phyloP scores from a whole-genome alignment of 2,329 filamentous ascomycete genomes.

The Tolypocladium amazonense region DNA sequence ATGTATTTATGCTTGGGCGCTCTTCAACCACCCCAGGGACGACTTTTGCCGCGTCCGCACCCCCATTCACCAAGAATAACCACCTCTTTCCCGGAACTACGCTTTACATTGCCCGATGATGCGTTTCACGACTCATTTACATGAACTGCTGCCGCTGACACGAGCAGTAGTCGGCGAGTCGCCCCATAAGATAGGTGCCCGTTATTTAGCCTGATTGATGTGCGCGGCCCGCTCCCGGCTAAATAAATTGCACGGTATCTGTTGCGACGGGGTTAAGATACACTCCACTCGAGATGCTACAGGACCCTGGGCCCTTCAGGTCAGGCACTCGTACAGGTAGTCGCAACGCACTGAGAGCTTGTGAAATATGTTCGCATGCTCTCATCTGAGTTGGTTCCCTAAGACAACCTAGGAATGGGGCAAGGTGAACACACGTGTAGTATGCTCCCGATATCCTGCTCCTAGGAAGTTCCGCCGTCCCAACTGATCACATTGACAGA shows the following conservation, averaged over 20 bases:
- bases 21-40: neutral
- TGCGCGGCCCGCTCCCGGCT: neutral
- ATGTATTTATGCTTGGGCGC: neutral
- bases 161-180: neutral
- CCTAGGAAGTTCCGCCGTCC: no score
- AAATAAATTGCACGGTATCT: no score
- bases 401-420: no score
- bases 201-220: neutral
- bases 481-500: no score
- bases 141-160: neutral
- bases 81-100: neutral
- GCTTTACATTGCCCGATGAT: neutral
- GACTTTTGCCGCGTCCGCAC: neutral
- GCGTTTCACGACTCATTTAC: neutral
- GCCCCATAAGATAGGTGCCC: neutral
- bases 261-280: neutral
- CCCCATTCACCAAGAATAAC: neutral
- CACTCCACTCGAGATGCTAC: neutral
- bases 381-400: no score
- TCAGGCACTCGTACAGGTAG: no score
- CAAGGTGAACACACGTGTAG: no score
- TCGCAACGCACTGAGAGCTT: no score
- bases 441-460: no score
- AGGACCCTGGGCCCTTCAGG: no score
- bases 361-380: no score